Percentiles rank a stretch among this genome's conserved stretches.
Conservation (phyloP, 1,284 basidiomycete genomes). For the Tilletia walkeri region DNA sequence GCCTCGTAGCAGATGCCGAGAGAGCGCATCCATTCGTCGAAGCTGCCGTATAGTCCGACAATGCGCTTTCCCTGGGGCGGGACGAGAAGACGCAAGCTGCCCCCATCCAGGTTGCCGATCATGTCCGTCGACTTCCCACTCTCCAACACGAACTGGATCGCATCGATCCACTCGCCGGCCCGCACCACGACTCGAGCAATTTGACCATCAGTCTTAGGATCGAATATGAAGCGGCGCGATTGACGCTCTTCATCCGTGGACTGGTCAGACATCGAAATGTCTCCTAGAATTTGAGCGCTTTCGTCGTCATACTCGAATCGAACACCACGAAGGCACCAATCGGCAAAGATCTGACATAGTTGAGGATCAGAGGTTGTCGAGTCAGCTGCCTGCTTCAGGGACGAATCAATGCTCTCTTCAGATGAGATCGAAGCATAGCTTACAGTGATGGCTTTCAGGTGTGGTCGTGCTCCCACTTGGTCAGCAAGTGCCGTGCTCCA, state of each 20-base stretch:
- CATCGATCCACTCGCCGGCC: constrained; percentile 35
- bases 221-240: not conserved
- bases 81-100: constrained; percentile 28
- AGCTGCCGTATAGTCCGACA: constrained; percentile 27
- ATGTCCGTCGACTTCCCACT: constrained; percentile 29
- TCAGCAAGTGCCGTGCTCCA: not conserved
- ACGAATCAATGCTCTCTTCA: no score
- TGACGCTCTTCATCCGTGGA: not conserved
- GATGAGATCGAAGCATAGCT: not conserved
- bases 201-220: constrained; percentile 18
- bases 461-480: not conserved
- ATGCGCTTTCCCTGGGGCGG: constrained; percentile 24
- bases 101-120: constrained; percentile 30
- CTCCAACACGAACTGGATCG: constrained; percentile 29
- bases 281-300: not conserved
- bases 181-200: constrained; percentile 27
- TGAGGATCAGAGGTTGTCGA: no score
- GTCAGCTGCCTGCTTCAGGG: not conserved
- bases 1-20: constrained; percentile 1
- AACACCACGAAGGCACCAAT: not conserved
- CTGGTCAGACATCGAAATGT: not conserved
- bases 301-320: constrained; percentile 4
- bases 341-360: not conserved
- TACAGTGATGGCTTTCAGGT: not conserved
- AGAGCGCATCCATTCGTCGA: constrained; percentile 3